These are phyloP conservation scores for Arabidopsis hybrid DNA, from an alignment of 441 rosid genomes.

Conservation along the genomic window DNA sequence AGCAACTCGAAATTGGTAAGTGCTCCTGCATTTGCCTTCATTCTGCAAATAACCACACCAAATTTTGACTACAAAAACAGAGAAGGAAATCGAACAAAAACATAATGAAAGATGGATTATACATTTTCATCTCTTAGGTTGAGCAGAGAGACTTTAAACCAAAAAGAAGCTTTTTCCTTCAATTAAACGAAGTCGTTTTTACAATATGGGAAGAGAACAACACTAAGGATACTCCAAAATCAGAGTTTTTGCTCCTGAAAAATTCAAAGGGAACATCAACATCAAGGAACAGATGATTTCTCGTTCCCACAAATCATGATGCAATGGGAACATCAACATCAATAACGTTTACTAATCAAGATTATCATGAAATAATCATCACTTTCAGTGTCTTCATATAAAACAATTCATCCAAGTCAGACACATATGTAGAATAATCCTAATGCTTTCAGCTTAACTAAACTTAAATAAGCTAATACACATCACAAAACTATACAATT, in stretches of 20 bases:
- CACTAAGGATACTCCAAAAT: background rate
- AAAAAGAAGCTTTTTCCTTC: background rate
- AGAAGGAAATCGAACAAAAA: background rate
- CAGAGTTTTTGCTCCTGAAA: conserved; percentile 14
- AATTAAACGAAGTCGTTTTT: background rate
- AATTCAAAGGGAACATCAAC: background rate
- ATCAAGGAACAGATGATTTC: conserved; percentile 1
- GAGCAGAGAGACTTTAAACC: background rate
- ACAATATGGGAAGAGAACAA: background rate
- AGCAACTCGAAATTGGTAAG: conserved; percentile 83
- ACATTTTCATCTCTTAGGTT: conserved; percentile 42
- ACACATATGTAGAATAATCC: no score
- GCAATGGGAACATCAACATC: no score
- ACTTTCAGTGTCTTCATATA: no score
- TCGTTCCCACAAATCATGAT: background rate
- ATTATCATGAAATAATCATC: no score
- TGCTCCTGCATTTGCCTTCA: conserved; percentile 68
- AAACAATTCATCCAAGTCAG: no score
- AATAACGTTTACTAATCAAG: no score
- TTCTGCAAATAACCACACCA: conserved; percentile 55
- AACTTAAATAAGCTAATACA: background rate
- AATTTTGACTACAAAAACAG: conserved; percentile 10
- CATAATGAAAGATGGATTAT: background rate
- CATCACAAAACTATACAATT: conserved; percentile 19
- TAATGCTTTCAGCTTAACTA: no score